Evolutionary conservation across 2,329 filamentous ascomycete species (phyloP).

Genomic region (Colletotrichum australisinense): DNA sequence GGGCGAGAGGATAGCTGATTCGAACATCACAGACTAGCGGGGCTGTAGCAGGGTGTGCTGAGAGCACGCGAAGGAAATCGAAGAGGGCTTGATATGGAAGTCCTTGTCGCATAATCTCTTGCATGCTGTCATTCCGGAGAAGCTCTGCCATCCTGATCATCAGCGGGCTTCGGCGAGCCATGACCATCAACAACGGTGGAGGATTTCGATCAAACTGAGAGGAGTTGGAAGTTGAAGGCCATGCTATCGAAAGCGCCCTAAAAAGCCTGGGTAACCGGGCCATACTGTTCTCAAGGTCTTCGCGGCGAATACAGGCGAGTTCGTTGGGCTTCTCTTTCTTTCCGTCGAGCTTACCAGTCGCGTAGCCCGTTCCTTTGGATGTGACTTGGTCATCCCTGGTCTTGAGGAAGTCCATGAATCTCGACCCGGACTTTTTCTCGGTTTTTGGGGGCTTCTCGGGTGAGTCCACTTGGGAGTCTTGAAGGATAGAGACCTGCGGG

Average conservation of each 20-base stretch:
- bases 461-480: neutral
- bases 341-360: neutral
- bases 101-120: neutral
- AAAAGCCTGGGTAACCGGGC: neutral
- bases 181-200: slow-evolving; percentile 15
- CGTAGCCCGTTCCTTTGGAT: too few species aligned
- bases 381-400: neutral
- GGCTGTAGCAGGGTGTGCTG: neutral
- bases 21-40: neutral
- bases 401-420: too few species aligned
- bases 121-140: slow-evolving; percentile 40
- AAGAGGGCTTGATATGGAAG: neutral
- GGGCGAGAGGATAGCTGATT: neutral
- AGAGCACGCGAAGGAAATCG: neutral
- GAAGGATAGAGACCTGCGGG: neutral
- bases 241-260: neutral
- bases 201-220: slow-evolving; percentile 18
- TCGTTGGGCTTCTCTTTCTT: neutral
- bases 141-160: slow-evolving; percentile 39
- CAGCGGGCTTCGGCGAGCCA: slow-evolving; percentile 41
- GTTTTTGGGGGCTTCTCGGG: neutral
- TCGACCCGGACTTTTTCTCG: neutral
- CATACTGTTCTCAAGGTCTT: neutral
- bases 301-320: neutral
- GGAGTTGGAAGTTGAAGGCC: neutral